A percentile compares a stretch with the other conserved stretches of the same genome.
These are phyloP conservation scores for Triticum timopheevii DNA, from an alignment of 176 grass and related monocot genomes.

Conservation along the genomic window DNA sequence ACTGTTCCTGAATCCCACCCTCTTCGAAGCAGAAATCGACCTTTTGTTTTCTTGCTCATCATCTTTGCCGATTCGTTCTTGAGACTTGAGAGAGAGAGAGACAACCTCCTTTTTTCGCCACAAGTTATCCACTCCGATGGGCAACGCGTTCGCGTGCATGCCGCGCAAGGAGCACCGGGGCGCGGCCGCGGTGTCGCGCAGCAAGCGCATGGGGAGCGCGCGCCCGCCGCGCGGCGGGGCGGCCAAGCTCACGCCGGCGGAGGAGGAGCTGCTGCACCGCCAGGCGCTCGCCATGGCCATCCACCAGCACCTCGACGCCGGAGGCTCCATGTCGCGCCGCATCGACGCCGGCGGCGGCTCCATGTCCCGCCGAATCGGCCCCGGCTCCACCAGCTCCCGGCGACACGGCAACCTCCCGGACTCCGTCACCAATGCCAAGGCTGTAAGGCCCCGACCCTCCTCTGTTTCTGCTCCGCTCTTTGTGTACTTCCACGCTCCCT, in stretches of 20 bases:
- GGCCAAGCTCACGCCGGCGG: slow-evolving; percentile 62
- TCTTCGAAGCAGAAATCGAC: background rate
- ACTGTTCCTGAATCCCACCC: background rate
- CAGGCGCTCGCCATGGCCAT: slow-evolving; percentile 95
- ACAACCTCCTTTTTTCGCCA: background rate
- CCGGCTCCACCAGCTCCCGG: slow-evolving; percentile 75
- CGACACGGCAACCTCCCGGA: slow-evolving; percentile 76
- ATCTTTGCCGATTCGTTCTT: slow-evolving; percentile 19
- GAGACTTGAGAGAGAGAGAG: background rate
- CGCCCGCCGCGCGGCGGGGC: slow-evolving; percentile 53
- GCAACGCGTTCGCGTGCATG: slow-evolving; percentile 77
- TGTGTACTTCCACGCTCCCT: background rate
- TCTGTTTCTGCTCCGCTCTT: slow-evolving; percentile 17
- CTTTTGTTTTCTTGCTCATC: background rate
- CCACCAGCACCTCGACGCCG: slow-evolving; percentile 90
- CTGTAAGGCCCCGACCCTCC: slow-evolving; percentile 22
- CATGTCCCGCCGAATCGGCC: slow-evolving; percentile 50
- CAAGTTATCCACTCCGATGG: slow-evolving; percentile 45
- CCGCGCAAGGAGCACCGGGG: slow-evolving; percentile 39
- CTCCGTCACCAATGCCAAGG: slow-evolving; percentile 60
- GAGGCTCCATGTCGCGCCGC: slow-evolving; percentile 82
- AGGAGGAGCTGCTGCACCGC: slow-evolving; percentile 90
- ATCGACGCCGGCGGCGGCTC: slow-evolving; percentile 51
- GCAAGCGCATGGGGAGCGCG: slow-evolving; percentile 61
- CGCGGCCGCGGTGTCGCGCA: slow-evolving; percentile 45